phyloP scores from a whole-genome alignment of 2,329 filamentous ascomycete genomes.

The Clarireedia paspali region DNA sequence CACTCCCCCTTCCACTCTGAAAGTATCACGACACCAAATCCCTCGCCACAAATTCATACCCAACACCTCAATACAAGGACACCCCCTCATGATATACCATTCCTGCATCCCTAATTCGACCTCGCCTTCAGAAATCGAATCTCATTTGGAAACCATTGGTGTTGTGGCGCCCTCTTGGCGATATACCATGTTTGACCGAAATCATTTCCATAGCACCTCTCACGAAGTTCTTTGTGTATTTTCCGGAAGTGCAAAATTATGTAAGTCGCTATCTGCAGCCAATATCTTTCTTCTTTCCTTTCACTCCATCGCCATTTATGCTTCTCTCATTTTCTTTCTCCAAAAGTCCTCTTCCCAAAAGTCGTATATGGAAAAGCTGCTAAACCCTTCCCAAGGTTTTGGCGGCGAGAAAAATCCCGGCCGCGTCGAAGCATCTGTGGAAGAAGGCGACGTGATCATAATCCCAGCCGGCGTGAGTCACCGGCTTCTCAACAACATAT shows the following conservation, averaged over 20 bases:
- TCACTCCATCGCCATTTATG: neutral
- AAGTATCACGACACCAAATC: slow-evolving; percentile 51
- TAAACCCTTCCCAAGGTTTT: slow-evolving; percentile 36
- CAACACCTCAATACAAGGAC: slow-evolving; percentile 56
- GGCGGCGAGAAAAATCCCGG: slow-evolving; percentile 54
- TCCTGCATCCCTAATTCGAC: slow-evolving; percentile 41
- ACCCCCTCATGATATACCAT: slow-evolving; percentile 56
- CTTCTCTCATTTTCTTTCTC: no score
- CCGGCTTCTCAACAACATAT: slow-evolving; percentile 49
- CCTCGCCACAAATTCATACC: slow-evolving; percentile 48
- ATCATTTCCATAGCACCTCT: slow-evolving; percentile 46
- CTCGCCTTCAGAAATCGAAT: slow-evolving; percentile 44
- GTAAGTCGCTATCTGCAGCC: slow-evolving; percentile 22
- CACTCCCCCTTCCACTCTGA: slow-evolving; percentile 33
- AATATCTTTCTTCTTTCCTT: neutral
- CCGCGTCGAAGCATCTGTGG: slow-evolving; percentile 46
- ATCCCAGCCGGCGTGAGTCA: slow-evolving; percentile 60
- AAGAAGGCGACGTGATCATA: slow-evolving; percentile 55
- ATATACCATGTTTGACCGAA: slow-evolving; percentile 54
- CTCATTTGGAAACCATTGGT: slow-evolving; percentile 43
- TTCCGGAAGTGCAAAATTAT: slow-evolving; percentile 49
- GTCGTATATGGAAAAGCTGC: neutral
- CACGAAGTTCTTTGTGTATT: slow-evolving; percentile 60
- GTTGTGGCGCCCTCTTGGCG: slow-evolving; percentile 58
- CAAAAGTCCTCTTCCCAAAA: no score